Evolutionary conservation across 352 stramenopile genomes (phyloP), one percentile per base, ranked within the genome.

Genomic region (Ophiocytium majus): DNA sequence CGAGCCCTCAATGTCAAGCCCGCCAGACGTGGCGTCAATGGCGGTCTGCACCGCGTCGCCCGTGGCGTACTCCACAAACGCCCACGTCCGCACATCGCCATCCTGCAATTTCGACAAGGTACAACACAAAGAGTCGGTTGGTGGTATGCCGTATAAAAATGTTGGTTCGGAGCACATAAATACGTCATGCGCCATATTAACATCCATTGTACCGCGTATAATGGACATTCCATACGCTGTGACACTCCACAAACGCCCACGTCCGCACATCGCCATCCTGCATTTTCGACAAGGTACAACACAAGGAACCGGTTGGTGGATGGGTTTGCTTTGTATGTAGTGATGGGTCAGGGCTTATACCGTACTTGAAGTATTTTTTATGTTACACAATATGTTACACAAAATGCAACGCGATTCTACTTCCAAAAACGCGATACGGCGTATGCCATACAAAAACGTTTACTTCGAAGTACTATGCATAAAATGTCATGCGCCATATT

Each of bases 221-320:
- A n/a, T n/a, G n/a, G n/a, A n/a, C n/a, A n/a, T n/a, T n/a, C n/a
- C n/a, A n/a, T 43, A 17, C 66, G 35, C 14, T 14, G 32, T 14
- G 5, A 78, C 5, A 78, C 5, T 78, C 5, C 17, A 78, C 17
- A 43, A 78, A 78, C 32, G 66, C 32, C 66, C 66, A 78, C 14
- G 17, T 78, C 5, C 66, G 66, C 32, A 43, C 35, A 78, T 78
- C 66, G 32, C 35, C 66, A 5, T 78, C 66, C 66, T 78, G 35
- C 57, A 71, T 23, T n/a, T 57, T 5, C 43, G 43, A 5, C 5
- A 57, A 57, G 5, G 43, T 57, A 5, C 5, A 14, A 14, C 14
- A 57, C 43, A 57, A 57, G 14, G 14, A 5, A 14, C 14, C 43
- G 14, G 43, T 57, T 57, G 14, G 5, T 14, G 43, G 43, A n/a